A percentile compares a stretch with the other conserved stretches of the same genome.
Conservation (phyloP, 75 land plant species). For the Sequoia sempervirens region DNA sequence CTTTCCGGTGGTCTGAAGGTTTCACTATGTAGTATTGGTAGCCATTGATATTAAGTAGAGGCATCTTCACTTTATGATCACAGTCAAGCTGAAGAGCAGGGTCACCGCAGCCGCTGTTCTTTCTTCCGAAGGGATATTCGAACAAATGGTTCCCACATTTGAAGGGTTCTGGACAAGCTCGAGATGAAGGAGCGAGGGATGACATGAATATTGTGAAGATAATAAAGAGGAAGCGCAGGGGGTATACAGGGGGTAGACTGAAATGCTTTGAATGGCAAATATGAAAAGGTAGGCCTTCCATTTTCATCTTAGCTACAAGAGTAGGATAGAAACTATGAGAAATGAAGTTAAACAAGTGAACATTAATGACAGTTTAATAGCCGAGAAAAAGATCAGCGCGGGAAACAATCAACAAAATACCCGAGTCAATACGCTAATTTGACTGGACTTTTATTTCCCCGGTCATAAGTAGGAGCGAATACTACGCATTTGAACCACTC, state of each 20-base stretch:
- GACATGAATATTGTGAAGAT: no score
- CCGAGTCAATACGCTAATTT: background rate
- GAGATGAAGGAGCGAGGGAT: no score
- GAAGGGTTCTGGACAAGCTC: no score
- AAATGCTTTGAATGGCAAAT: background rate
- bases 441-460: background rate
- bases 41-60: background rate
- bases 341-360: background rate
- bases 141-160: background rate
- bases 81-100: background rate
- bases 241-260: background rate
- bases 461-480: no score
- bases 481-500: no score
- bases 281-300: background rate
- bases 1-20: background rate
- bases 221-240: background rate
- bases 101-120: constrained; percentile 1
- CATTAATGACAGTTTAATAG: background rate
- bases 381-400: background rate
- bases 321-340: no score
- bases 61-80: background rate
- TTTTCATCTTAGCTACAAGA: no score
- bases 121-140: background rate
- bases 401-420: background rate
- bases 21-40: background rate